Percentiles rank a stretch among this genome's conserved stretches.
phyloP scores from a whole-genome alignment of 352 stramenopile species.

The Thalassiosira hispida region DNA sequence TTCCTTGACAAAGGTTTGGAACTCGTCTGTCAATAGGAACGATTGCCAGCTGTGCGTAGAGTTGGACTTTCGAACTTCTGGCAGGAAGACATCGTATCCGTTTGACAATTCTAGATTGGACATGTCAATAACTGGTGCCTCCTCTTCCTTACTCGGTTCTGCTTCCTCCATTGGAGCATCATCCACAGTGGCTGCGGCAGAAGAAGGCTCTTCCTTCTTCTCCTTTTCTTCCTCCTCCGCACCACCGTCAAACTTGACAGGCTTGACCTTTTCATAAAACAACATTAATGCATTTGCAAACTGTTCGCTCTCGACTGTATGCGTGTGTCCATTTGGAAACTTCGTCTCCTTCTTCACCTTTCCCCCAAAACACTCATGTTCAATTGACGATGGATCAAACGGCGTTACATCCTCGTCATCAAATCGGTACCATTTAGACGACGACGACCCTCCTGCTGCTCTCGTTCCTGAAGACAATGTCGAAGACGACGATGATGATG shows the following conservation, averaged over 20 bases:
- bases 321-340: slow-evolving; percentile 93
- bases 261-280: slow-evolving; percentile 98
- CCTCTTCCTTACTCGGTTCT: too few species aligned
- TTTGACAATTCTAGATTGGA: slow-evolving; percentile 55
- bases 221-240: slow-evolving; percentile 46
- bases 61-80: slow-evolving; percentile 93
- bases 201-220: slow-evolving; percentile 43
- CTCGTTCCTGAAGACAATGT: too few species aligned
- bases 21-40: slow-evolving; percentile 95
- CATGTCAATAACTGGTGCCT: too few species aligned
- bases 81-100: slow-evolving; percentile 86
- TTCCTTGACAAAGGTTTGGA: slow-evolving; percentile 91
- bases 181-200: slow-evolving; percentile 38
- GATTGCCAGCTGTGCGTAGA: slow-evolving; percentile 93
- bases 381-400: slow-evolving; percentile 95
- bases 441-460: too few species aligned
- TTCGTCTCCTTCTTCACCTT: slow-evolving; percentile 90
- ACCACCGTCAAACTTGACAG: slow-evolving; percentile 48
- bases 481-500: too few species aligned
- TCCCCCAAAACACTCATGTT: slow-evolving; percentile 98
- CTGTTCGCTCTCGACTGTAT: slow-evolving; percentile 97
- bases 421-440: slow-evolving; percentile 98
- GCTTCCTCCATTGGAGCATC: slow-evolving; percentile 64
- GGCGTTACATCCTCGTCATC: slow-evolving; percentile 98
- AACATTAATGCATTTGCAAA: slow-evolving; percentile 99